These are phyloP conservation scores for Glaciozyma antarctica DNA, from an alignment of 768 basidiomycete species.

Conservation along the genomic window DNA sequence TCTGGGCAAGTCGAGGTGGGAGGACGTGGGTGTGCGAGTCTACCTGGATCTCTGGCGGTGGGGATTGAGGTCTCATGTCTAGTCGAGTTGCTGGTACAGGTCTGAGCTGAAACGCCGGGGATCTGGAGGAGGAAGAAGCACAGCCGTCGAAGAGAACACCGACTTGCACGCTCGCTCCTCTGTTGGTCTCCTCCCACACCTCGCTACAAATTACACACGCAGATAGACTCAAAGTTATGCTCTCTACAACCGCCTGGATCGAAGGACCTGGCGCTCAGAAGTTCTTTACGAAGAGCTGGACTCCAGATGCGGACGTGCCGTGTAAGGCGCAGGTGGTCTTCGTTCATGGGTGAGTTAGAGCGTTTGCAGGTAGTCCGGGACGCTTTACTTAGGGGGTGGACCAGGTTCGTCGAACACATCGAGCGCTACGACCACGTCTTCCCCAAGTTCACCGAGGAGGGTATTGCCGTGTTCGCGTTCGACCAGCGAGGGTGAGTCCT, in stretches of 20 bases:
- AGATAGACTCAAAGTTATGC: not conserved
- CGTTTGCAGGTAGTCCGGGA: not conserved
- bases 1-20: too few relatives aligned
- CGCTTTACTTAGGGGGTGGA: not conserved
- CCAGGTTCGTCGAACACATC: slow-evolving; percentile 31
- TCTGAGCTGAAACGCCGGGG: too few relatives aligned
- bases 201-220: too few relatives aligned
- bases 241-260: not conserved
- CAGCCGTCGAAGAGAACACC: too few relatives aligned
- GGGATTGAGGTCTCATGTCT: too few relatives aligned
- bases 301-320: not conserved
- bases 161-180: too few relatives aligned
- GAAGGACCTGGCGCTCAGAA: not conserved
- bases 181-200: too few relatives aligned
- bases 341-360: slow-evolving; percentile 22
- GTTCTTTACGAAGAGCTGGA: slow-evolving; percentile 30
- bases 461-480: slow-evolving; percentile 31
- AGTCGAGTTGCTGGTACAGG: too few relatives aligned
- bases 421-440: slow-evolving; percentile 33
- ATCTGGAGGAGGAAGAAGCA: too few relatives aligned
- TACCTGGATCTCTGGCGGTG: too few relatives aligned
- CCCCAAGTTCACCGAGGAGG: slow-evolving; percentile 22
- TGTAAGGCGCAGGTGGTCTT: slow-evolving; percentile 13
- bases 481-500: slow-evolving; percentile 30
- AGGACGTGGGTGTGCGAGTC: too few relatives aligned